These are phyloP conservation scores for Backusella tarrabulga DNA, from an alignment of 192 early-diverging fungal genomes.

Conservation along the genomic window DNA sequence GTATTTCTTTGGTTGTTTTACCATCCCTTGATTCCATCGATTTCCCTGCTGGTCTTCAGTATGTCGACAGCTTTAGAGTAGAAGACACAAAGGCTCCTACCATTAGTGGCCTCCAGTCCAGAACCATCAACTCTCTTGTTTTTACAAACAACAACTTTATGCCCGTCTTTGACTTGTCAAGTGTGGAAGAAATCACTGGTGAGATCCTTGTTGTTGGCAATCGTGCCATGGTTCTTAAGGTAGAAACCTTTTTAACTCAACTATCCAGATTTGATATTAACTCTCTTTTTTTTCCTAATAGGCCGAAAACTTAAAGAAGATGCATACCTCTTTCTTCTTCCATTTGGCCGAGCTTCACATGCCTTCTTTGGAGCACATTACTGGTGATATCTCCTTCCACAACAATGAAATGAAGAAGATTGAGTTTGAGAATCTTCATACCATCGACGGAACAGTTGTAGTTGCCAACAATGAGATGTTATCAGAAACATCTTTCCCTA, in stretches of 20 bases:
- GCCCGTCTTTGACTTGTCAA: constrained; percentile 22
- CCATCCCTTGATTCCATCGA: constrained; percentile 25
- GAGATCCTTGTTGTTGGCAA: constrained; percentile 8
- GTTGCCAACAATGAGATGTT: constrained; percentile 62
- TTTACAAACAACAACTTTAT: constrained; percentile 33
- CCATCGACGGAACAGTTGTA: constrained; percentile 53
- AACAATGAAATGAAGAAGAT: constrained; percentile 55
- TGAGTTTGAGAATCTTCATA: constrained; percentile 39
- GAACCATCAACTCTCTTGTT: constrained; percentile 7
- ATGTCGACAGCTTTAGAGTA: constrained; percentile 5
- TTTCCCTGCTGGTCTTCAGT: constrained; percentile 29
- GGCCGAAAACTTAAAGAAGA: constrained; percentile 44
- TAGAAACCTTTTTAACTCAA: neutral
- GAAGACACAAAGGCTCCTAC: constrained; percentile 28
- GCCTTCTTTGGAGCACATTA: constrained; percentile 42
- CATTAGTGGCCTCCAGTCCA: constrained; percentile 12
- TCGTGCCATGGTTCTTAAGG: neutral
- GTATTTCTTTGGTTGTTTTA: constrained; percentile 22
- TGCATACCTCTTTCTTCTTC: constrained; percentile 58
- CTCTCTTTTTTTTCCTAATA: constrained; percentile 33
- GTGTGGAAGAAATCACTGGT: constrained; percentile 14
- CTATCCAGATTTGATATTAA: neutral
- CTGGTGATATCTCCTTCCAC: constrained; percentile 59
- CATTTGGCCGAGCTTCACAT: constrained; percentile 45
- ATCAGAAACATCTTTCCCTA: constrained; percentile 52